phyloP scores from a whole-genome alignment of 495 filamentous ascomycete genomes.

The Neurospora sp. region DNA sequence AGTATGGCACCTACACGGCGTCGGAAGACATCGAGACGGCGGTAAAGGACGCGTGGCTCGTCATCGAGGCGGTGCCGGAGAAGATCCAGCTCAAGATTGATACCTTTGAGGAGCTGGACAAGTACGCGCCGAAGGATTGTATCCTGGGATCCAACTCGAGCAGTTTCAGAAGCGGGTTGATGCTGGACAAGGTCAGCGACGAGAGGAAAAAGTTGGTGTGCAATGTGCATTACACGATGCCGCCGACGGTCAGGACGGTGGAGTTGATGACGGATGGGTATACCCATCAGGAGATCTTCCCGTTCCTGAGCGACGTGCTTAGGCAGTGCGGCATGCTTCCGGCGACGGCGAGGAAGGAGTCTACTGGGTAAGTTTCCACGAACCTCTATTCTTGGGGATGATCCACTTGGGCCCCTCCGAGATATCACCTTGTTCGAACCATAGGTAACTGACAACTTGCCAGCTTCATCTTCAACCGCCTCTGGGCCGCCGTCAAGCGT shows the following conservation, averaged over 20 bases:
- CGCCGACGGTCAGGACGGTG: conserved; percentile 35
- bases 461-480: conserved; percentile 44
- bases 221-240: conserved; percentile 47
- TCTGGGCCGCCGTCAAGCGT: conserved; percentile 47
- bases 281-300: conserved; percentile 36
- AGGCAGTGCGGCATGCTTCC: conserved; percentile 32
- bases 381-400: not conserved
- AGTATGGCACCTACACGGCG: conserved; percentile 6
- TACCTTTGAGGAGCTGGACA: conserved; percentile 38
- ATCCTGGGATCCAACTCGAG: conserved; percentile 43
- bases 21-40: conserved; percentile 29
- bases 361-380: conserved; percentile 29
- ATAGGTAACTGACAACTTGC: not conserved
- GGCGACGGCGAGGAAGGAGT: conserved; percentile 31
- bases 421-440: not conserved
- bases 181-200: conserved; percentile 33
- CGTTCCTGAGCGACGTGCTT: conserved; percentile 27
- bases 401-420: not conserved
- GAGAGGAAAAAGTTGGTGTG: conserved; percentile 20
- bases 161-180: conserved; percentile 36
- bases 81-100: conserved; percentile 40
- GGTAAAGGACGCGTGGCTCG: conserved; percentile 36
- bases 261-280: conserved; percentile 47
- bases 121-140: conserved; percentile 25
- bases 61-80: conserved; percentile 48